Base-by-base conservation (phyloP, 306 rosid genomes). In the Arachis stenosperma region DNA sequence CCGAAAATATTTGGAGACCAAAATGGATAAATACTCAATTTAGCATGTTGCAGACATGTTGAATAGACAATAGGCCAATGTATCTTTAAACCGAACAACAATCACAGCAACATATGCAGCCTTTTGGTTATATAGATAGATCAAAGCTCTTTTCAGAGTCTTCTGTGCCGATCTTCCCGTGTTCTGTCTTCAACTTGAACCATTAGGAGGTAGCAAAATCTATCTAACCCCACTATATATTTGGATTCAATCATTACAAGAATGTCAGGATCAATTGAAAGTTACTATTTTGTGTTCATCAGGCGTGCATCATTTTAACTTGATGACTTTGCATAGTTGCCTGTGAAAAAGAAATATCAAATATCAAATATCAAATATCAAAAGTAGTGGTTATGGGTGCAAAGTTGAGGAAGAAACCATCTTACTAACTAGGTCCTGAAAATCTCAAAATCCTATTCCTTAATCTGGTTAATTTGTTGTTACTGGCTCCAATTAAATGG, bases 201-300 rank as follows among this genome's bases (percentile, higher is more conserved):
- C 33, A 8, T 7, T 29, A 2, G 36, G 43, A 22, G 62, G 71
- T 27, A 14, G 22, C 36, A 53, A 63, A 36, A 58, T 55, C 72
- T 48, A 58, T 43, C 65, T 10, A 53, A 71, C 61, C 69, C 61
- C 53, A 51, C n/a, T 56, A 61, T 61, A 79, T 67, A 72, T 71
- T 51, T 62, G 48, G 39, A 27, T 51, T 73, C 82, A 69, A 69
- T 55, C 71, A 72, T 57, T 48, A 61, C 50, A 14, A 30, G 64
- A 64, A 53, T 47, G 80, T 84, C 87, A 69, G 7, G 7, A 11
- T 80, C 80, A 77, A 36, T 30, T 73, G 82, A 73, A 76, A 80
- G 50, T 67, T 37, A 64, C 82, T 57, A 52, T 50, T 79, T 52
- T 80, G 77, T 41, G 65, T 47, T 60, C 57, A 62, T 73, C 55